phyloP scores from a whole-genome alignment of 768 basidiomycete genomes.

The Leccinum variicolor region DNA sequence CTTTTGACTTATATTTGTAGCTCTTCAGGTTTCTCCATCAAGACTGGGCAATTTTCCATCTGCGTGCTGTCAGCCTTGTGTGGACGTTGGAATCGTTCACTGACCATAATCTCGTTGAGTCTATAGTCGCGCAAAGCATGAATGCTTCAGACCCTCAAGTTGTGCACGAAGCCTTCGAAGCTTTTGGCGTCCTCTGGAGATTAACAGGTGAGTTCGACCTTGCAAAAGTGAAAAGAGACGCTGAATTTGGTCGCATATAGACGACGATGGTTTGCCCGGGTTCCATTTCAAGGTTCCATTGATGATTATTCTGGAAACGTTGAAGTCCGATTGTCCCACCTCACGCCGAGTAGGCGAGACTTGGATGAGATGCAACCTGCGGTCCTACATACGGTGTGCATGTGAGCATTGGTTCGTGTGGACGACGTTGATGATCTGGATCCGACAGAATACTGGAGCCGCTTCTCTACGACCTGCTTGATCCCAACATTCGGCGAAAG shows the following conservation, averaged over 20 bases:
- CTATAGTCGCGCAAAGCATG: constrained; percentile 73
- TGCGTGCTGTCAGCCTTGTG: constrained; percentile 74
- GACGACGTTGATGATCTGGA: background rate
- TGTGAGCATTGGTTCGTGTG: background rate
- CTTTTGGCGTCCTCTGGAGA: constrained; percentile 92
- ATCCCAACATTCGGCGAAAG: constrained; percentile 59
- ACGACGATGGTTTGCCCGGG: constrained; percentile 79
- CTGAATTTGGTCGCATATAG: constrained; percentile 35
- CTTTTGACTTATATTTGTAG: constrained; percentile 32
- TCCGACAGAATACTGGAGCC: constrained; percentile 83
- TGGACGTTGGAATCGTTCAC: constrained; percentile 68
- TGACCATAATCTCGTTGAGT: constrained; percentile 66
- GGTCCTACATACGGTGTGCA: constrained; percentile 80
- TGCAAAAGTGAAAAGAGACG: background rate
- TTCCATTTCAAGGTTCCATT: constrained; percentile 81
- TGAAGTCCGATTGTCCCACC: constrained; percentile 72
- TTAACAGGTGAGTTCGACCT: constrained; percentile 57
- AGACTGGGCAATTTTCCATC: constrained; percentile 68
- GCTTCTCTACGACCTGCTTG: constrained; percentile 71
- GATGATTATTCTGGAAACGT: constrained; percentile 81
- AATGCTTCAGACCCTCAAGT: constrained; percentile 47
- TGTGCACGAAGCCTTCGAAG: constrained; percentile 66
- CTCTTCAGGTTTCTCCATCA: constrained; percentile 73
- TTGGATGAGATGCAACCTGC: constrained; percentile 95
- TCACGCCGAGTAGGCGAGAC: constrained; percentile 84